Evolutionary conservation across 768 basidiomycete species (phyloP).

Genomic region (Trametes punicea): DNA sequence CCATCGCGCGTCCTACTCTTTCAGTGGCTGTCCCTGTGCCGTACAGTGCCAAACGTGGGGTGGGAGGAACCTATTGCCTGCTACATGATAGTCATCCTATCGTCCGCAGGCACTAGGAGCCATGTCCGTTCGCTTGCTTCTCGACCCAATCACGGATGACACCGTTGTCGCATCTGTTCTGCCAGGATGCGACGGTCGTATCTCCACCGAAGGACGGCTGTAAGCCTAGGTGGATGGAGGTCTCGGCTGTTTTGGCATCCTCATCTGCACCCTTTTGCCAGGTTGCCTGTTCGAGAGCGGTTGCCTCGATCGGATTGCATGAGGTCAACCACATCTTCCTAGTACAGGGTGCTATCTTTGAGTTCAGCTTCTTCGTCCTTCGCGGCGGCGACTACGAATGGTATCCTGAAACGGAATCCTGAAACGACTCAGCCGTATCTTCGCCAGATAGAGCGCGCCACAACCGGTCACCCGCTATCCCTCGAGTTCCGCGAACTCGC

Average conservation of each 20-base stretch:
- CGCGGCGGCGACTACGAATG: not conserved
- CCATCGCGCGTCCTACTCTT: not conserved
- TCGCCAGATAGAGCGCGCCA: not conserved
- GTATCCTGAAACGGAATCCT: not conserved
- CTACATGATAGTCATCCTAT: too few species aligned
- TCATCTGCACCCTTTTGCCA: not conserved
- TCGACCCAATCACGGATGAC: not conserved
- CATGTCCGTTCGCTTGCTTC: not conserved
- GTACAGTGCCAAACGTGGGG: not conserved
- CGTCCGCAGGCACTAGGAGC: too few species aligned
- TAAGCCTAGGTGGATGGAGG: not conserved
- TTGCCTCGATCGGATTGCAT: too few species aligned
- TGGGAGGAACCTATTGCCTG: too few species aligned
- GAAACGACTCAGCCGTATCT: not conserved
- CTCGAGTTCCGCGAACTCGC: not conserved
- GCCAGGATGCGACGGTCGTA: not conserved
- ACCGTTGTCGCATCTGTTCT: not conserved
- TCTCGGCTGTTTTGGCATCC: not conserved
- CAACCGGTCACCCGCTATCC: not conserved
- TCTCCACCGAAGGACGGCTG: not conserved
- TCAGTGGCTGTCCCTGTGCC: not conserved
- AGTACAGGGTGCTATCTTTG: too few species aligned
- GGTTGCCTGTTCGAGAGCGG: too few species aligned
- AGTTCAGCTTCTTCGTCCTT: too few species aligned
- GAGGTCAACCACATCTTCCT: too few species aligned